phyloP scores from a whole-genome alignment of 2,329 filamentous ascomycete genomes.

The Alternaria longipes region DNA sequence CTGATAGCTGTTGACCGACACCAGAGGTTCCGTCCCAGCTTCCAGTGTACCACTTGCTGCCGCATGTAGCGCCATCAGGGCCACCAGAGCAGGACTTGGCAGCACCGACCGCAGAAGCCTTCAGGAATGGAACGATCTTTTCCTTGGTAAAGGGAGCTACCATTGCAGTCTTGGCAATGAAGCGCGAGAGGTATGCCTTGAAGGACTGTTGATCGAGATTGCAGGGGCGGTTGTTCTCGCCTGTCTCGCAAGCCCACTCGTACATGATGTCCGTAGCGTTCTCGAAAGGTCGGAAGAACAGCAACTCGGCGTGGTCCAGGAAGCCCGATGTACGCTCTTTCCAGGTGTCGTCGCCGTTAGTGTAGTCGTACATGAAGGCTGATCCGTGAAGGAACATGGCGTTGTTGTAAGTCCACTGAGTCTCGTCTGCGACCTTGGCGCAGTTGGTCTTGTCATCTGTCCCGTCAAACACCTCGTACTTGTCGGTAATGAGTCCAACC shows the following conservation, averaged over 20 bases:
- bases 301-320: constrained; percentile 57
- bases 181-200: constrained; percentile 78
- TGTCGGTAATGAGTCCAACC: constrained; percentile 61
- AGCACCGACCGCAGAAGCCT: constrained; percentile 54
- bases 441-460: constrained; percentile 63
- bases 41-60: constrained; percentile 57
- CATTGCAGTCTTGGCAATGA: constrained; percentile 60
- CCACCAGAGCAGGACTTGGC: constrained; percentile 56
- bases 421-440: constrained; percentile 57
- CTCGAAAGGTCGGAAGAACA: constrained; percentile 64
- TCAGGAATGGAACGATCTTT: constrained; percentile 51
- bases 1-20: constrained; percentile 57
- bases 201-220: constrained; percentile 77
- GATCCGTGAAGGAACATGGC: constrained; percentile 65
- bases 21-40: constrained; percentile 54
- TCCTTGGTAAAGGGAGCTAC: constrained; percentile 55
- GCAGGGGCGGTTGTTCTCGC: constrained; percentile 59
- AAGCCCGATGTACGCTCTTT: constrained; percentile 66
- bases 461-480: constrained; percentile 65
- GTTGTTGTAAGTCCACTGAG: constrained; percentile 67
- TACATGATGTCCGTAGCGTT: constrained; percentile 66
- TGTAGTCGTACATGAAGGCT: constrained; percentile 65
- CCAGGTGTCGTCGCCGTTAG: constrained; percentile 61
- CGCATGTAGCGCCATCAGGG: constrained; percentile 53
- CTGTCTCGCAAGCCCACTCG: constrained; percentile 72